Evolutionary conservation across 2,329 filamentous ascomycete genomes (phyloP).

Genomic region (Hymenoscyphus fructigenus): DNA sequence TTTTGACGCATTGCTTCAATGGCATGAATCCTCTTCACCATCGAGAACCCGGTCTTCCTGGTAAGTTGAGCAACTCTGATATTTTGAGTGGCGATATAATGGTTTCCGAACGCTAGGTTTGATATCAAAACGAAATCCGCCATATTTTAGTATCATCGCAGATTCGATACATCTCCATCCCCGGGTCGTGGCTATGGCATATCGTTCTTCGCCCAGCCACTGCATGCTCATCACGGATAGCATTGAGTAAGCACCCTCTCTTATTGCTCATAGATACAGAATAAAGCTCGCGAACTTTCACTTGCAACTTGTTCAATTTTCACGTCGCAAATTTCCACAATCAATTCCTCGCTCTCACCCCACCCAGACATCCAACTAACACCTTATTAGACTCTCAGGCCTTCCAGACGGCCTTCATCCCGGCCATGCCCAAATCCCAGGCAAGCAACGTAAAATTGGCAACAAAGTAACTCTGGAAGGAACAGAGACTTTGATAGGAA

Average conservation of each 20-base stretch:
- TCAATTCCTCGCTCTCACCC: too few relatives aligned
- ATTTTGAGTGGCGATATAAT: neutral
- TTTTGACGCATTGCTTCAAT: conserved; percentile 55
- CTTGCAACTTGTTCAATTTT: too few relatives aligned
- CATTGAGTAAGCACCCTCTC: conserved; percentile 42
- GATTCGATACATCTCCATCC: conserved; percentile 56
- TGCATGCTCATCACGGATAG: conserved; percentile 54
- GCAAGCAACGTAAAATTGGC: conserved; percentile 48
- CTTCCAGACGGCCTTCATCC: conserved; percentile 51
- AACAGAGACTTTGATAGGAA: conserved; percentile 54
- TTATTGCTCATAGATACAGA: too few relatives aligned
- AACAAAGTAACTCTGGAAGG: conserved; percentile 50
- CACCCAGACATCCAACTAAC: too few relatives aligned
- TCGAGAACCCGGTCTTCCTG: conserved; percentile 50
- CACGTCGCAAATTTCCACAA: too few relatives aligned
- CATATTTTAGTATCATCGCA: conserved; percentile 53
- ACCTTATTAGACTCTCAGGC: conserved; percentile 46
- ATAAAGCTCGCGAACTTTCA: too few relatives aligned
- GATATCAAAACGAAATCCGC: conserved; percentile 33
- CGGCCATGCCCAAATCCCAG: conserved; percentile 51
- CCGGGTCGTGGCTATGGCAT: conserved; percentile 47
- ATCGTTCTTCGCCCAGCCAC: conserved; percentile 45
- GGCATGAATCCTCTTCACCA: conserved; percentile 52
- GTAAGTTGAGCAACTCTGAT: conserved; percentile 24
- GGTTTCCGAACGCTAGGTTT: conserved; percentile 22